phyloP scores from a whole-genome alignment of 2,329 filamentous ascomycete genomes.

The Cytospora chrysosperma region DNA sequence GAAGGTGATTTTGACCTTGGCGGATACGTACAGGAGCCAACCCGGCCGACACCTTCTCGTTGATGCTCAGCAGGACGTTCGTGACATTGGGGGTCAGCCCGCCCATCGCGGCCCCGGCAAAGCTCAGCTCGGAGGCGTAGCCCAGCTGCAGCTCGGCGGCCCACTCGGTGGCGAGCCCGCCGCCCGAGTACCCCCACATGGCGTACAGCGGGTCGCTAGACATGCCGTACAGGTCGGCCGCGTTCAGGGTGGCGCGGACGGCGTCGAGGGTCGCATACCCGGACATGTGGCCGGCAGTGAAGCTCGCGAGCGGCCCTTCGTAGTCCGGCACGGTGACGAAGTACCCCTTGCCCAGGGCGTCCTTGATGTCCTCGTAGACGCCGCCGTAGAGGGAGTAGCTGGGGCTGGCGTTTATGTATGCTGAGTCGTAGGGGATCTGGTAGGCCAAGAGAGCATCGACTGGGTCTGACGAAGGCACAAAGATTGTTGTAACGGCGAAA shows the following conservation, averaged over 20 bases:
- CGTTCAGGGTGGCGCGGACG: slow-evolving; percentile 40
- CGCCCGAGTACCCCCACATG: slow-evolving; percentile 55
- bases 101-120: slow-evolving; percentile 46
- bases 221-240: slow-evolving; percentile 31
- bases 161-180: slow-evolving; percentile 49
- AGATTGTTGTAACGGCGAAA: slow-evolving; percentile 38
- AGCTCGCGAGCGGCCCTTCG: slow-evolving; percentile 43
- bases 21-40: slow-evolving; percentile 27
- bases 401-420: slow-evolving; percentile 38
- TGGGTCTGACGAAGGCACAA: slow-evolving; percentile 29
- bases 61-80: slow-evolving; percentile 35
- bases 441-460: slow-evolving; percentile 39
- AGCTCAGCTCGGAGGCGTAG: slow-evolving; percentile 48
- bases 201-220: slow-evolving; percentile 35
- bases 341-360: slow-evolving; percentile 43
- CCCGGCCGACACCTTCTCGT: slow-evolving; percentile 34
- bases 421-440: slow-evolving; percentile 41
- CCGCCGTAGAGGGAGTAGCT: slow-evolving; percentile 35
- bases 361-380: slow-evolving; percentile 33
- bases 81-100: slow-evolving; percentile 44
- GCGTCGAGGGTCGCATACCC: slow-evolving; percentile 45
- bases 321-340: slow-evolving; percentile 46
- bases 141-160: slow-evolving; percentile 46
- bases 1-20: neutral
- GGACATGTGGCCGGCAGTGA: slow-evolving; percentile 40